phyloP scores from a whole-genome alignment of 2,329 filamentous ascomycete genomes.

The Coniochaeta prunicola region DNA sequence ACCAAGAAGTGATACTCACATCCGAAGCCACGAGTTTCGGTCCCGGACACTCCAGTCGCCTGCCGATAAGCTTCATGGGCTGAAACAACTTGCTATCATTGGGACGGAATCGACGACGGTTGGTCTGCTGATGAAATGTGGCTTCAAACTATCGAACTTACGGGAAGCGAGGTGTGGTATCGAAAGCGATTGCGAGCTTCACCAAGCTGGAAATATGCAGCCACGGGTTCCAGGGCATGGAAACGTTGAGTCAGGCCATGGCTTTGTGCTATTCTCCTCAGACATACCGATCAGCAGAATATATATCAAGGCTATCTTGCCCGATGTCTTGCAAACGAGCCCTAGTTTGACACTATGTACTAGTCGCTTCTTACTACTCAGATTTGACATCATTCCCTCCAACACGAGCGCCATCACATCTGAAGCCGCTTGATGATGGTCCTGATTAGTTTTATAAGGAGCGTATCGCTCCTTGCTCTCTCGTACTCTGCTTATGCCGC shows the following conservation, averaged over 20 bases:
- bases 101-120: background rate
- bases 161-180: background rate
- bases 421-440: background rate
- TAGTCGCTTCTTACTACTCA: background rate
- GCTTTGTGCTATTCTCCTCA: background rate
- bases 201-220: background rate
- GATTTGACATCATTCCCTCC: background rate
- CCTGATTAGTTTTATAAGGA: background rate
- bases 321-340: background rate
- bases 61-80: background rate
- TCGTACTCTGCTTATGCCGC: background rate
- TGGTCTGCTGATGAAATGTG: background rate
- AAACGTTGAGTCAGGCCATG: background rate
- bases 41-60: background rate
- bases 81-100: background rate
- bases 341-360: background rate
- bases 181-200: background rate
- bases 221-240: background rate
- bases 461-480: background rate
- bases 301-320: background rate
- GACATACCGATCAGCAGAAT: background rate
- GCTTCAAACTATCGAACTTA: background rate
- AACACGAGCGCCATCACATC: background rate
- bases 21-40: background rate
- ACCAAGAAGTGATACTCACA: background rate